phyloP scores from a whole-genome alignment of 2,329 filamentous ascomycete species.

The Didymella lethalis region DNA sequence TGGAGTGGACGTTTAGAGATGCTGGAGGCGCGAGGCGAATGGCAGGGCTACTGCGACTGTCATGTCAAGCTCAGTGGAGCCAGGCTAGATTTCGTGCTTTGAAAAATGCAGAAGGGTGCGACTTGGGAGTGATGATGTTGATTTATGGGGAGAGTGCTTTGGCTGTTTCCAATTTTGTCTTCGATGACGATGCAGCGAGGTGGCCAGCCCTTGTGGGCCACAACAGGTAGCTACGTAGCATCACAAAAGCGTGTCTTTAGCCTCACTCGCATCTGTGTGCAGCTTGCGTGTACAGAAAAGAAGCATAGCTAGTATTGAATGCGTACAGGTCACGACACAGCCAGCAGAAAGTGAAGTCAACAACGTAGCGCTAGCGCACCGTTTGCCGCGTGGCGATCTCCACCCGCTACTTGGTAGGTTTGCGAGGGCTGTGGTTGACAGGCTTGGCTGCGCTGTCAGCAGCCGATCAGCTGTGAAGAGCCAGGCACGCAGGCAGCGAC shows the following conservation, averaged over 20 bases:
- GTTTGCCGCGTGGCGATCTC: conserved; percentile 2
- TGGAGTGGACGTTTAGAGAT: background rate
- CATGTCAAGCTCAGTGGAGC: background rate
- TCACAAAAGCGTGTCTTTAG: background rate
- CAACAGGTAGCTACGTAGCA: background rate
- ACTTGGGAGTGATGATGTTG: background rate
- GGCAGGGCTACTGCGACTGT: background rate
- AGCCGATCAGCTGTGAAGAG: background rate
- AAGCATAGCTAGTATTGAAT: background rate
- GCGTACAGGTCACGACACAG: background rate
- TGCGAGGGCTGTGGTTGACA: background rate
- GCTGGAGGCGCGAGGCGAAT: background rate
- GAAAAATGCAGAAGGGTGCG: background rate
- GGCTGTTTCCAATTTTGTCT: too few relatives aligned
- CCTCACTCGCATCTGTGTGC: background rate
- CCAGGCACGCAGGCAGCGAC: background rate
- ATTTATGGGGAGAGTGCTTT: background rate
- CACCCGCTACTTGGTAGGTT: background rate
- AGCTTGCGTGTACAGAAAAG: background rate
- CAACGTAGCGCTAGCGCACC: background rate
- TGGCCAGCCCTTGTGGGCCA: background rate
- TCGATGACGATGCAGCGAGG: background rate
- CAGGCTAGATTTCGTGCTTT: background rate
- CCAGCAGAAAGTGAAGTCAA: background rate
- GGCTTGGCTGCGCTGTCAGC: background rate